These are phyloP conservation scores for Neodidymelliopsis sp. DNA, from an alignment of 2,329 filamentous ascomycete species.

Conservation along the genomic window DNA sequence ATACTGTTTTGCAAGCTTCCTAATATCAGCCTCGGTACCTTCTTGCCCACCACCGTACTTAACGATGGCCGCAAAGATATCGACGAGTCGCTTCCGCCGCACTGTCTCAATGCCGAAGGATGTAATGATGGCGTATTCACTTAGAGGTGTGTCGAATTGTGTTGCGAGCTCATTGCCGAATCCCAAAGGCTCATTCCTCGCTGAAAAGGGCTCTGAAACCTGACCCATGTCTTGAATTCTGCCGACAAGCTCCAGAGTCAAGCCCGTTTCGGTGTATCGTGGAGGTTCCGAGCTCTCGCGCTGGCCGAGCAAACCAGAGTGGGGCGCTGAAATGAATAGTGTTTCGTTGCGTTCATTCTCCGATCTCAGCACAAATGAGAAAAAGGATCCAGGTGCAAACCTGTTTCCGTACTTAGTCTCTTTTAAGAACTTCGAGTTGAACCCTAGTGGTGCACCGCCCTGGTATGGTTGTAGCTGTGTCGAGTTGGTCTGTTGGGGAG, in stretches of 20 bases:
- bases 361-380: constrained; percentile 79
- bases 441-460: constrained; percentile 33
- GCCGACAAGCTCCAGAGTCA: constrained; percentile 78
- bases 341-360: constrained; percentile 66
- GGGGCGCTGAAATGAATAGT: constrained; percentile 86
- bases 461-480: constrained; percentile 43
- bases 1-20: constrained; percentile 84
- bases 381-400: constrained; percentile 89
- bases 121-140: constrained; percentile 89
- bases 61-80: constrained; percentile 87
- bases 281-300: constrained; percentile 60
- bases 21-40: constrained; percentile 80
- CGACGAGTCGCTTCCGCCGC: constrained; percentile 82
- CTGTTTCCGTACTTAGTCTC: constrained; percentile 59
- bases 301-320: constrained; percentile 81
- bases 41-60: constrained; percentile 77
- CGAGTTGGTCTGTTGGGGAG: constrained; percentile 30
- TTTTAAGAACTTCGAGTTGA: constrained; percentile 38
- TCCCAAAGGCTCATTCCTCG: constrained; percentile 70
- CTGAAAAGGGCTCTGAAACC: constrained; percentile 71
- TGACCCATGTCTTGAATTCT: constrained; percentile 80
- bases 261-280: constrained; percentile 79
- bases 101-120: constrained; percentile 90
- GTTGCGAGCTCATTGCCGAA: constrained; percentile 96
- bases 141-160: constrained; percentile 85